Base-by-base conservation (phyloP, 106 monocot species). In the Posidonia australis region DNA sequence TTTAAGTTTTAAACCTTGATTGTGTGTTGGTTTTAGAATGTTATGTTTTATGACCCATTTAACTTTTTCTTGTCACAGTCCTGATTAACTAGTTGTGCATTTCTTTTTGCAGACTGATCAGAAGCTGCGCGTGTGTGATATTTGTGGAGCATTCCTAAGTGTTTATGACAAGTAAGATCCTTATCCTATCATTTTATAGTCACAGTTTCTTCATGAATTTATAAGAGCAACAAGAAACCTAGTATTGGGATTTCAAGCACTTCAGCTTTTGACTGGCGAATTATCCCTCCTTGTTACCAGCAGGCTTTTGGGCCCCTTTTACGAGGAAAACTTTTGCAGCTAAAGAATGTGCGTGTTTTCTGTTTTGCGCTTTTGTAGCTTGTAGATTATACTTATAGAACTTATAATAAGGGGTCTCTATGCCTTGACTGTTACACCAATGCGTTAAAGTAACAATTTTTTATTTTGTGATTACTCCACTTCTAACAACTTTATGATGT, bases 61-160 rank as follows among this genome's bases (percentile, higher is more conserved):
- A 36, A 36, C 7, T 4, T 4, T 36, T 36, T 4, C 7, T 36
- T 36, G 36, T 36, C 2, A 7, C 7, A 4, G 7, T 36, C 36
- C 36, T 36, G 2, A 7, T 4, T 36, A 36, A 26, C 10, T 46
- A 42, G 14, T 28, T 41, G n/a, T n/a, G n/a, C 42, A 25, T 32
- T 62, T 21, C 23, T 44, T 82, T 81, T 71, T 79, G 75, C 84
- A 96, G 96, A 96, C 96, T 64, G 96, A 96, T 74, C 90, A 96
- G 70, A 96, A 96, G 59, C 68, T 90, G 62, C 90, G 90, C 51
- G 76, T 96, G 10, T 90, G 90, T 57, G 90, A 96, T 76, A 90
- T 87, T 64, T 96, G 90, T 79, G 96, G 96, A 60, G 96, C 96
- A 55, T 96, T 90, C 69, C 84, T 96, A 74, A 96, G 90, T 65